Evolutionary conservation across 768 basidiomycete species (phyloP).

Genomic region (Tylopilus subfusipes): DNA sequence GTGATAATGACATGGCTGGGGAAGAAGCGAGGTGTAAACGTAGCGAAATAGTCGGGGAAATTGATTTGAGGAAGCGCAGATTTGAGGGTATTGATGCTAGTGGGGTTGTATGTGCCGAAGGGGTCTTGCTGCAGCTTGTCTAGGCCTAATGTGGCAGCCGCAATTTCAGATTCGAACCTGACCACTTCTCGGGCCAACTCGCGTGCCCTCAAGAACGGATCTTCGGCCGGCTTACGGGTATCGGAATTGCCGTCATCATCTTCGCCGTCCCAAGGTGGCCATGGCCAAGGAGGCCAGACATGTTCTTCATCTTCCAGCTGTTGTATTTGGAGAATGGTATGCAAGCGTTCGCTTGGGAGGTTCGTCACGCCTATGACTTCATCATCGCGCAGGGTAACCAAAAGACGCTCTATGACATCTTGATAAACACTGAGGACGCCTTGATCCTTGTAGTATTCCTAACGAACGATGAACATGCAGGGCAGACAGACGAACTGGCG

Average conservation of each 20-base stretch:
- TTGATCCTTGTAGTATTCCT: conserved; percentile 91
- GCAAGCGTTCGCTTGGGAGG: conserved; percentile 13
- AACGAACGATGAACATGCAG: neutral
- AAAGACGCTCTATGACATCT: conserved; percentile 61
- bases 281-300: conserved; percentile 78
- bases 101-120: conserved; percentile 84
- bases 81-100: conserved; percentile 64
- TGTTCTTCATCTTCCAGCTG: conserved; percentile 30
- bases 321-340: conserved; percentile 37
- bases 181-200: conserved; percentile 70
- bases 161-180: conserved; percentile 73
- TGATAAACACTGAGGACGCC: conserved; percentile 66
- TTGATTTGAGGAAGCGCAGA: conserved; percentile 69
- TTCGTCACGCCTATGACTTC: conserved; percentile 21
- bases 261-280: conserved; percentile 80
- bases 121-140: conserved; percentile 77
- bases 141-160: conserved; percentile 77
- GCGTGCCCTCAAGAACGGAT: conserved; percentile 45
- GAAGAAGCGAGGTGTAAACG: conserved; percentile 75
- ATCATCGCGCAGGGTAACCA: conserved; percentile 54
- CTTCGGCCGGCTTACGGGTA: conserved; percentile 30
- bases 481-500: neutral
- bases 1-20: conserved; percentile 78
- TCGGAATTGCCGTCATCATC: conserved; percentile 47
- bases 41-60: conserved; percentile 81